phyloP scores from a whole-genome alignment of 2,329 filamentous ascomycete species.

The Simplicillium sp. region DNA sequence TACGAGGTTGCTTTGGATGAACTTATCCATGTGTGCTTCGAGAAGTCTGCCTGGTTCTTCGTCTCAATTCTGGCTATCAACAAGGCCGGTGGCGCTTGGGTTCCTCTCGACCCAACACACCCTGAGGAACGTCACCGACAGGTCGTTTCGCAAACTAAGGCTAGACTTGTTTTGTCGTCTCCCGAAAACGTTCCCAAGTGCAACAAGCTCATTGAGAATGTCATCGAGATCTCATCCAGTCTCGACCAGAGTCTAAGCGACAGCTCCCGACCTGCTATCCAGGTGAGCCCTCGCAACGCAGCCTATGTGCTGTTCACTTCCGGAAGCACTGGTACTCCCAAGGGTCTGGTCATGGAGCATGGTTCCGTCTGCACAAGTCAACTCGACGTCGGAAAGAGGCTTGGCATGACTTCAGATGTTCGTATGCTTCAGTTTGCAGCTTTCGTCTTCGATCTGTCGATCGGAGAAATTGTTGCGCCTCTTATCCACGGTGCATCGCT shows the following conservation, averaged over 20 bases:
- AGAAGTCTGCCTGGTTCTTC: conserved; percentile 15
- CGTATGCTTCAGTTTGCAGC: conserved; percentile 6
- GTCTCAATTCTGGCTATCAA: conserved; percentile 13
- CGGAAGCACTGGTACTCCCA: conserved; percentile 41
- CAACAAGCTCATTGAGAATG: conserved; percentile 2
- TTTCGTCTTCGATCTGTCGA: conserved; percentile 6
- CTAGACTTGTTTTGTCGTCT: conserved; percentile 11
- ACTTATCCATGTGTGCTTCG: conserved; percentile 13
- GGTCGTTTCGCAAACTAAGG: conserved; percentile 10
- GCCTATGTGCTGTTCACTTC: conserved; percentile 40
- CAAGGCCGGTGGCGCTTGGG: conserved; percentile 14
- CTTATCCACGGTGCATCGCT: conserved; percentile 4
- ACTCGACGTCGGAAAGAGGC: conserved; percentile 4
- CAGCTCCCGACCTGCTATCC: conserved; percentile 4
- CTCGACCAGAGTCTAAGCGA: neutral
- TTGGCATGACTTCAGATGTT: neutral
- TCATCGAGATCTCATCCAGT: neutral
- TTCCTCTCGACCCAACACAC: conserved; percentile 15
- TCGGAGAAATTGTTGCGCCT: conserved; percentile 2
- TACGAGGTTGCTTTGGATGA: conserved; percentile 16
- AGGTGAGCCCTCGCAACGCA: conserved; percentile 6
- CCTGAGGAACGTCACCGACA: conserved; percentile 9
- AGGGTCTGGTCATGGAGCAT: conserved; percentile 31
- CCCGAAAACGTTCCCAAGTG: conserved; percentile 3
- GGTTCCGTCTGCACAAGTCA: conserved; percentile 8